Conservation (phyloP, 2,329 filamentous ascomycete species). For the Sclerotinia minor region DNA sequence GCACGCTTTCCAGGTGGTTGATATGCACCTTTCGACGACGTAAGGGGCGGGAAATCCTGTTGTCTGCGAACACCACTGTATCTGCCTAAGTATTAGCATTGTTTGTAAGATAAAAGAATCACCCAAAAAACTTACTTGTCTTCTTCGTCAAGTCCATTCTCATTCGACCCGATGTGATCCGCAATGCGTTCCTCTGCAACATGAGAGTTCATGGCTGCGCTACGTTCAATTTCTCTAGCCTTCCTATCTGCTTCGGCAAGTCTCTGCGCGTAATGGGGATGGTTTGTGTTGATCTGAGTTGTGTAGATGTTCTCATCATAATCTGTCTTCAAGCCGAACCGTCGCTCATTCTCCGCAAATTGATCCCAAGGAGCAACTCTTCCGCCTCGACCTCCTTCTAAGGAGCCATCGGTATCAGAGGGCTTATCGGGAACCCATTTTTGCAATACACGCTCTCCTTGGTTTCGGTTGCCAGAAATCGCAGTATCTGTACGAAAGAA, state of each 20-base stretch:
- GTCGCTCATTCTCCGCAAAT: slow-evolving; percentile 83
- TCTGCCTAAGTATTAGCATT: slow-evolving; percentile 46
- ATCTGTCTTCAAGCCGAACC: slow-evolving; percentile 84
- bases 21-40: slow-evolving; percentile 66
- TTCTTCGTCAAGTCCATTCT: slow-evolving; percentile 78
- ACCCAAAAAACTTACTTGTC: slow-evolving; percentile 67
- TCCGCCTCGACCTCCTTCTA: slow-evolving; percentile 55
- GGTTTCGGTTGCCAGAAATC: slow-evolving; percentile 73
- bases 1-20: slow-evolving; percentile 86
- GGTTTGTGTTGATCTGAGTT: slow-evolving; percentile 79
- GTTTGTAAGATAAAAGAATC: background rate
- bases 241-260: slow-evolving; percentile 78
- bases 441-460: slow-evolving; percentile 74
- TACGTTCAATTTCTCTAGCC: slow-evolving; percentile 85
- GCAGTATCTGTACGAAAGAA: slow-evolving; percentile 84
- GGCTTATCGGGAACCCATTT: slow-evolving; percentile 73
- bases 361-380: slow-evolving; percentile 73
- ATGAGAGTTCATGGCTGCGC: slow-evolving; percentile 72
- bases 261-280: slow-evolving; percentile 78
- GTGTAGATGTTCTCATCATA: slow-evolving; percentile 97
- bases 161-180: slow-evolving; percentile 63
- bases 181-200: slow-evolving; percentile 85
- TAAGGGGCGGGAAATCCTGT: slow-evolving; percentile 68
- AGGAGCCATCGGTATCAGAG: slow-evolving; percentile 65
- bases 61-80: slow-evolving; percentile 89